Percentiles rank a stretch among this genome's conserved stretches.
These are phyloP conservation scores for Boletus sp. DNA, from an alignment of 768 basidiomycete genomes.

Conservation along the genomic window DNA sequence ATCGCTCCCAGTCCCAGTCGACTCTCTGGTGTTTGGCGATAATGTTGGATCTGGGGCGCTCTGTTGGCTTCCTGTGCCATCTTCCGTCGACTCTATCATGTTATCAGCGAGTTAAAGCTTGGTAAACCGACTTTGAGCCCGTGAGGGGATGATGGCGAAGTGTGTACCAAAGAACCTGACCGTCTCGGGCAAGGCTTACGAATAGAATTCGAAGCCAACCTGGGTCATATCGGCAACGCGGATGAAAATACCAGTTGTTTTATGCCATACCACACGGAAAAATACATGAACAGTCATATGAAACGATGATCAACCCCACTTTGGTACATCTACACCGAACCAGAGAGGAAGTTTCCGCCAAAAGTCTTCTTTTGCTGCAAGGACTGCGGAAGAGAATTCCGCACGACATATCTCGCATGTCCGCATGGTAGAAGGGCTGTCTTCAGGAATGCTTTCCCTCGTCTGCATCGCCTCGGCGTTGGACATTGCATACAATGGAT, in stretches of 20 bases:
- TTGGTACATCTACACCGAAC: conserved; percentile 54
- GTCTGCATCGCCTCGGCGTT: conserved; percentile 67
- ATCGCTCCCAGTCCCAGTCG: conserved; percentile 4
- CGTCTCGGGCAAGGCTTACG: neutral
- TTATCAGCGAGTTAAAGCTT: neutral
- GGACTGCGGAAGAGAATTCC: conserved; percentile 60
- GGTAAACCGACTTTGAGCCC: neutral
- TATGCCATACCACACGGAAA: neutral
- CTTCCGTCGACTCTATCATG: conserved; percentile 1
- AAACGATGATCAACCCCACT: conserved; percentile 32
- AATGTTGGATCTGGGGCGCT: neutral
- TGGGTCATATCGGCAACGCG: neutral
- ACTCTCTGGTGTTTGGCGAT: neutral
- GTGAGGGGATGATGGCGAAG: neutral
- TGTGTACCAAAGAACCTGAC: neutral
- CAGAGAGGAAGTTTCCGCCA: conserved; percentile 63
- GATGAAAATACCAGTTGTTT: neutral
- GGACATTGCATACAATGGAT: conserved; percentile 68
- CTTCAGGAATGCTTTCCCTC: conserved; percentile 43
- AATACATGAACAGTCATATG: conserved; percentile 13
- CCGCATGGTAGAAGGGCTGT: conserved; percentile 43
- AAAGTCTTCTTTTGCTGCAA: conserved; percentile 56
- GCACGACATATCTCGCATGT: conserved; percentile 63
- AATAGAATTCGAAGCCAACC: neutral
- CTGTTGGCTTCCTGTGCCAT: neutral